phyloP scores from a whole-genome alignment of 192 early-diverging fungal species.

The Podila epigama region DNA sequence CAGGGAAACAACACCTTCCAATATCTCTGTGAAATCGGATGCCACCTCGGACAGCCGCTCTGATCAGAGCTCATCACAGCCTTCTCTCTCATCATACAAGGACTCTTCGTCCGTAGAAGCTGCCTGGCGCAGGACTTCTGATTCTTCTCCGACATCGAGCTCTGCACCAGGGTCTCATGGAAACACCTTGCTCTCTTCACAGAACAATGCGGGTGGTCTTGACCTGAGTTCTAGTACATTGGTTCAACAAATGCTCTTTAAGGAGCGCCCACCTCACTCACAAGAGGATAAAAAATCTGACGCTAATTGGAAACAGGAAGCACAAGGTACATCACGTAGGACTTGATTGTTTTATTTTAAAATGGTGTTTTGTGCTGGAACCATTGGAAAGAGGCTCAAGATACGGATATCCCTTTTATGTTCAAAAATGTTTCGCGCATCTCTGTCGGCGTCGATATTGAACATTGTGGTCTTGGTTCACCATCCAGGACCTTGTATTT shows the following conservation, averaged over 20 bases:
- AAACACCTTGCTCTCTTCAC: not conserved
- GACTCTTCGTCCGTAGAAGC: conserved; percentile 16
- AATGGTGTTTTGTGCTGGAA: no score
- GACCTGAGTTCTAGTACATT: conserved; percentile 48
- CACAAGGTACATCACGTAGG: conserved; percentile 27
- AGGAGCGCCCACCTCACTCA: conserved; percentile 28
- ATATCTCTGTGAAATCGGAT: not conserved
- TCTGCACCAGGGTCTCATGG: not conserved
- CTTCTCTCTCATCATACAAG: conserved; percentile 14
- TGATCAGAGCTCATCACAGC: not conserved
- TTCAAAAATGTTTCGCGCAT: no score
- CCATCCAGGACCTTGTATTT: no score
- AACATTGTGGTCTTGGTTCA: no score
- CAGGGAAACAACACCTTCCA: not conserved
- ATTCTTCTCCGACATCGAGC: conserved; percentile 18
- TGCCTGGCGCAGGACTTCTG: conserved; percentile 40
- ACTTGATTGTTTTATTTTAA: no score
- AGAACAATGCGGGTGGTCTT: conserved; percentile 25
- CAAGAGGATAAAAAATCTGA: not conserved
- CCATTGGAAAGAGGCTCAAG: no score
- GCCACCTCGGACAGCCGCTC: not conserved
- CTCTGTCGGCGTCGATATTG: no score
- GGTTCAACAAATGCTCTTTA: conserved; percentile 46
- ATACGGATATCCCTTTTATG: no score
- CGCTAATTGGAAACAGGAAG: not conserved